Evolutionary conservation across 805 yeast genomes (phyloP), one percentile per base, ranked within the genome.

Genomic region (Starmera quercuum): DNA sequence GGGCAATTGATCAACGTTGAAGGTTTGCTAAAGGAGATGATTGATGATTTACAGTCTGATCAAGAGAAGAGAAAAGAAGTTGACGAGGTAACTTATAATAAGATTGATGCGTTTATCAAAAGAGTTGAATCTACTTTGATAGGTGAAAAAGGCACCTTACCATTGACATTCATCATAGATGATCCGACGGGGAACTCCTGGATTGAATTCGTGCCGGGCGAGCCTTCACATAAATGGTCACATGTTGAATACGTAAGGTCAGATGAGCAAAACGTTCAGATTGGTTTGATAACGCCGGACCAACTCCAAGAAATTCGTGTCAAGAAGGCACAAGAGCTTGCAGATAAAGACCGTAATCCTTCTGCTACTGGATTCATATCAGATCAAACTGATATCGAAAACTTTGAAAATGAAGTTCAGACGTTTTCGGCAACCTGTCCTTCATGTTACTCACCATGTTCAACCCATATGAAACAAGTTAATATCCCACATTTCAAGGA

Each of bases 121-220:
- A 80, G 73, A 50, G 79, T 90, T 24, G 60, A 66, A 44, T 59
- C 68, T 6, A 73, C 70, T 34, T 63, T 85, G 18, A 67, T 69
- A n/a, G 90, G 86, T 37, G 78, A 79, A 39, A 73, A 71, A 34
- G 74, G 73, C 21, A 69, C 74, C 14, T 58, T 84, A 34, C 97
- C 97, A 2, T 51, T 90, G 41, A 83, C 94, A 0, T 71, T 90
- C 31, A 66, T 71, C 17, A 63, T 86, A 9, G 95, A 88, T 57
- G 98, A 92, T 58, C 97, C 98, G 20, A 74, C 96, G 2, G 98
- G 98, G 12, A 92, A 92, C 64, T 90, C 97, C 5, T 92, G 97
- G 95, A 77, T 92, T 35, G 95, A 85, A 53, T 85, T 71, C 56
- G 59, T 73, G 39, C 96, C 96, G 14, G 88, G 84, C 39, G 95